Base-by-base conservation (phyloP, 371 early-diverging fungal species). In the Circinella minor region DNA sequence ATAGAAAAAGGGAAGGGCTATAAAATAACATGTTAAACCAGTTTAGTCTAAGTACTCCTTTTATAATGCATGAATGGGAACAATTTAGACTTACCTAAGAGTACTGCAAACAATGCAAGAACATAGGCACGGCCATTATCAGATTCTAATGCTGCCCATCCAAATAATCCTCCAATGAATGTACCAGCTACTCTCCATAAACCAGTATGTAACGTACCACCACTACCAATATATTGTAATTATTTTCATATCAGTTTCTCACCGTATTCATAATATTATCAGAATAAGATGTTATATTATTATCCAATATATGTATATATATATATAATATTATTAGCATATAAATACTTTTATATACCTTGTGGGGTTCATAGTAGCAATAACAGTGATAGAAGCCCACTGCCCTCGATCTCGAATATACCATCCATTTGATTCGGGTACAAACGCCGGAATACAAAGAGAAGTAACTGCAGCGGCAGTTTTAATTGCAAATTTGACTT, bases 331-430 rank as follows among this genome's bases (percentile, higher is more conserved):
- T 63, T 13, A 15, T 4, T 51, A 5, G 7, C 15, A 8, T 57
- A 49, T 3, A 38, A 7, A 63, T 54, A 10, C 14, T 43, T 54
- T 1, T 46, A 51, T 57, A 36, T 74, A 81, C 83, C 85, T 83
- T 46, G 89, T 86, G 0, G 89, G 89, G 20, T 86, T 86, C 77
- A 89, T 76, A 37, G 87, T 86, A 5, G 86, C 84, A 77, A 89
- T 82, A 0, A 71, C 87, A 0, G 84, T 81, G 69, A 89, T 65
- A 61, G 84, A 74, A 5, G 88, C 83, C 89, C 89, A 89, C 55
- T 87, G 88, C 18, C 88, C 86, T 61, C 84, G 76, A 37, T 79
- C 82, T 7, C 68, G 73, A 5, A 69, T 69, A 37, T 82, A 78
- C 71, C 82, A 79, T 0, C 37, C 71, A 6, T 64, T 70, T 8